Evolutionary conservation across 176 grass and related monocot species (phyloP).

Genomic region (Avena eriantha): DNA sequence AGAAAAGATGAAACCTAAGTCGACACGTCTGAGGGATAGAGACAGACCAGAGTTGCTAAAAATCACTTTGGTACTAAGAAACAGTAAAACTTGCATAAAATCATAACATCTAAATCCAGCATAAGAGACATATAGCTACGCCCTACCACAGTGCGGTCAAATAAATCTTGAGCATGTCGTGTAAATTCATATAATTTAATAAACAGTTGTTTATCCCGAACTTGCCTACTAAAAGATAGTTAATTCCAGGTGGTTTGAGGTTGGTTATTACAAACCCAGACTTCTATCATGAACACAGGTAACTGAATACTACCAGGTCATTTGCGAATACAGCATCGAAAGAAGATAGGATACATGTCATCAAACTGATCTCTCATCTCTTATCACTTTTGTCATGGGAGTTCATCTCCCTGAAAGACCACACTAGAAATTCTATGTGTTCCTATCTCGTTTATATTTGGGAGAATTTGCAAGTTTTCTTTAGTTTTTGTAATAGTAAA

Average conservation of each 20-base stretch:
- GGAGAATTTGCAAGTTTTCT: background rate
- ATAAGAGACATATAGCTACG: background rate
- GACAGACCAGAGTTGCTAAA: background rate
- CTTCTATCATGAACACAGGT: background rate
- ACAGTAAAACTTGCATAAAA: background rate
- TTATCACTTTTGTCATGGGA: background rate
- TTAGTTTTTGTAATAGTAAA: background rate
- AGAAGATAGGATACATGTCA: constrained; percentile 1
- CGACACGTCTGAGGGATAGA: background rate
- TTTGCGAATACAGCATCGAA: background rate
- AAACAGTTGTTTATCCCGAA: constrained; percentile 9
- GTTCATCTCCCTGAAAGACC: background rate
- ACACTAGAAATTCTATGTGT: constrained; percentile 3
- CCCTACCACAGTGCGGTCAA: background rate
- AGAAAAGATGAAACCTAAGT: constrained; percentile 2
- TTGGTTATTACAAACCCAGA: background rate
- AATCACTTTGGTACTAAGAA: background rate
- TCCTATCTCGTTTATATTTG: background rate
- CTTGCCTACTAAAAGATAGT: background rate
- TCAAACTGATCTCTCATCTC: background rate
- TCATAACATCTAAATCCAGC: constrained; percentile 1
- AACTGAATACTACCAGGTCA: constrained; percentile 1
- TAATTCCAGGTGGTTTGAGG: background rate
- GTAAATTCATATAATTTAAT: constrained; percentile 11
- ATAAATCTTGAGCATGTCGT: constrained; percentile 12